Base-by-base conservation (phyloP, 139 green algal species). In the Desmodesmus armatus region DNA sequence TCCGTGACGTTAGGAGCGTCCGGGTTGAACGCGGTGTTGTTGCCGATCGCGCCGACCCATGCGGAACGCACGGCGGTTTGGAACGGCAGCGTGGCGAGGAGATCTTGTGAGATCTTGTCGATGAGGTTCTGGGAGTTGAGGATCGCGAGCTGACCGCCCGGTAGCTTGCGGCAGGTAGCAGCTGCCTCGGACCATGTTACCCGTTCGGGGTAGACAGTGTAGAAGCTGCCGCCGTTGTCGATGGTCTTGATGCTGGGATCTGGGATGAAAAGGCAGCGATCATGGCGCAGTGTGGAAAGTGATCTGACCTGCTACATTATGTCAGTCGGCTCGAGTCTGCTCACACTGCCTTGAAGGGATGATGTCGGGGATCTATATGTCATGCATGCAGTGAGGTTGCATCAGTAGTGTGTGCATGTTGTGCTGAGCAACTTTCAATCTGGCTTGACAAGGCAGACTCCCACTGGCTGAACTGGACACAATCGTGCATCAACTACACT, bases 141-240 rank as follows among this genome's bases (percentile, higher is more conserved):
- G 77, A 65, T 77, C 1, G 78, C 78, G 25, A 84, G 62, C 60
- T 25, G 35, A 71, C 78, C 78, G 6, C 35, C 35, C 7, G 78
- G 78, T 3, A 84, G 31, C 17, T 21, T 62, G 35, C 17, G 3
- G 67, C 78, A 84, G 21, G 62, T 23, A 15, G 41, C 25, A 25
- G 17, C 40, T 11, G 78, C 78, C 31, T 84, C 78, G 15, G 23
- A 31, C 15, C 35, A 84, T 2, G 62, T 63, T 11, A 84, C 78
- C 1, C 78, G 78, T 31, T 84, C 78, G 1, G 78, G 78, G 43
- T 44, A 84, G 13, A 84, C 15, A 4, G 78, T 84, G 78, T 62
- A 84, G 55, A 35, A 75, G 2, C 5, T 44, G 40, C 44, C 65
- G 49, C 75, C 47, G 35, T 44, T 31, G 21, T 11, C 33, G 0